phyloP scores from a whole-genome alignment of 352 stramenopile genomes.

The Elongisporangium undulatum region DNA sequence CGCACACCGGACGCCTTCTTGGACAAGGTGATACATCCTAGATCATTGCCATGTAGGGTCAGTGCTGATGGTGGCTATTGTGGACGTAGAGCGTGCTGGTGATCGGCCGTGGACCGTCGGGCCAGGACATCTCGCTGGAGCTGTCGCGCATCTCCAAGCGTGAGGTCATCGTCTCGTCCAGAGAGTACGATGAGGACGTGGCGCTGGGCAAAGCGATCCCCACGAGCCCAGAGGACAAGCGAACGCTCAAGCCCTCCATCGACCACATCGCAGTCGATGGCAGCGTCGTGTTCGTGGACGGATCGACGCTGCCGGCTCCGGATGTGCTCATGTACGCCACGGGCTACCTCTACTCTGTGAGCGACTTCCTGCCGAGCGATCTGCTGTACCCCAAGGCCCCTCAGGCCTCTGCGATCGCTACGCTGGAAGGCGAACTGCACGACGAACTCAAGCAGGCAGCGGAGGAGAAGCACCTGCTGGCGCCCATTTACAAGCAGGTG shows the following conservation, averaged over 20 bases:
- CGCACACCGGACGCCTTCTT: conserved; percentile 38
- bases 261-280: conserved; percentile 43
- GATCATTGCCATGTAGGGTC: background rate
- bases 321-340: conserved; percentile 83
- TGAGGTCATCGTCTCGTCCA: conserved; percentile 56
- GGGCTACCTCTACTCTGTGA: conserved; percentile 66
- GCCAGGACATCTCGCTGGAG: conserved; percentile 78
- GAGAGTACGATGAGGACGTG: conserved; percentile 20
- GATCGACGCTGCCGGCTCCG: conserved; percentile 30
- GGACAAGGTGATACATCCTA: conserved; percentile 22
- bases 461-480: conserved; percentile 28
- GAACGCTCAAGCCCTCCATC: conserved; percentile 56
- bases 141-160: conserved; percentile 31
- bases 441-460: conserved; percentile 30
- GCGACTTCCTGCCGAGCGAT: conserved; percentile 33
- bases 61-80: background rate
- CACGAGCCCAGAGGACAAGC: conserved; percentile 17
- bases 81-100: conserved; percentile 49
- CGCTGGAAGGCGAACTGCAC: conserved; percentile 12
- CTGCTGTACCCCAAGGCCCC: conserved; percentile 38
- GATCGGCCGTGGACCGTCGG: conserved; percentile 62
- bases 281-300: conserved; percentile 51
- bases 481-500: conserved; percentile 73
- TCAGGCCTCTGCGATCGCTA: conserved; percentile 9
- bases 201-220: background rate